Base-by-base conservation (phyloP, 495 filamentous ascomycete genomes). In the Viridothelium virens region DNA sequence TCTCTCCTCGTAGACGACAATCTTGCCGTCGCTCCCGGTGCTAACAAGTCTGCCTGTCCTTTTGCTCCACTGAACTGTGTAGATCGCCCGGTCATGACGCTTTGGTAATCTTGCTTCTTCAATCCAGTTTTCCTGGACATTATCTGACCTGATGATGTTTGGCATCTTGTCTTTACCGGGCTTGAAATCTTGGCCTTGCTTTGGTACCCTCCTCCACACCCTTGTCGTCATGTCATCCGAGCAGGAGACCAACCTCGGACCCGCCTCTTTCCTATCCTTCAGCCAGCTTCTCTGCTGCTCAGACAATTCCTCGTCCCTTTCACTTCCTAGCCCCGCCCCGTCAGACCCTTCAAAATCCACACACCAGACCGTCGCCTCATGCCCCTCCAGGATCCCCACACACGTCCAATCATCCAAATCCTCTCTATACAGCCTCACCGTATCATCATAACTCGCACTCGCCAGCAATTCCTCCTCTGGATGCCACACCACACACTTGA, bases 371-470 rank as follows among this genome's bases (percentile, higher is more conserved):
- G 94, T 98, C 16, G 80, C 83, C 62, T 76, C 77, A 75, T 96
- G 91, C 0, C 87, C 91, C 69, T 86, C 83, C 31, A 96, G 75
- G 62, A 90, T 81, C n/a, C 86, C 83, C n/a, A 94, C 87, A 69
- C 92, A 93, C 9, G 86, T 86, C 94, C 93, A 97, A 74, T 97
- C 94, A 68, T 96, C 91, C 34, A 83, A 79, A 77, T 96, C 93
- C 80, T 96, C 93, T 38, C 88, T 79, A 86, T 91, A 98, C 44
- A 97, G 72, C 67, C 94, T 79, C 37, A 96, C 86, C 12, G 89
- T 94, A 70, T 98, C 89, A 71, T 98, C 94, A 72, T 98, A 98
- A 70, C 90, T 93, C 14, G 80, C 89, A 70, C 87, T 91, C 5
- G 91, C 94, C 18, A 98, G 79, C 63, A 92, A 81, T 66, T 93